Base-by-base conservation (phyloP, 352 stramenopile species). In the Globisporangium cederbergense region DNA sequence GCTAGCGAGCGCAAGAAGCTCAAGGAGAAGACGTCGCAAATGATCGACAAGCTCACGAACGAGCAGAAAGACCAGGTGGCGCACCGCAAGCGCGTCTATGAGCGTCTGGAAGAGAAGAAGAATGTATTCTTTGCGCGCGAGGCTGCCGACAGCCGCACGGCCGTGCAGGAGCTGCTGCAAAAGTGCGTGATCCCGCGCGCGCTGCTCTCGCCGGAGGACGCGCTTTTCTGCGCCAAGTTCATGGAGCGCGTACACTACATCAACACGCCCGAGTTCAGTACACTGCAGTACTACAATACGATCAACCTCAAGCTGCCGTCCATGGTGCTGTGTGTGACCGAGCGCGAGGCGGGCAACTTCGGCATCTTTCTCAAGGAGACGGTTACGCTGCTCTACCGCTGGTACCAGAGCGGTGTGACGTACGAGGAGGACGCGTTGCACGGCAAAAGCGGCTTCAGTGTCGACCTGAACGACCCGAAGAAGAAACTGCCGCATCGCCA, bases 281-380 rank as follows among this genome's bases (percentile, higher is more conserved):
- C 75, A 25, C 54, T 96, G 18, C 85, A 95, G 69, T 96, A 95
- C 67, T 88, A 92, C 57, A 76, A 89, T 73, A 89, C 86, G 56
- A 75, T 91, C 32, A 88, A 82, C 28, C 66, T 92, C 50, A 88
- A 93, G 68, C 69, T 96, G 7, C 86, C 86, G 40, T 80, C 85
- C 11, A 78, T 92, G 14, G 82, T 96, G 45, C 66, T 95, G 16
- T 94, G 86, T 42, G 78, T 88, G 22, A 96, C 88, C 0, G 88
- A 96, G 64, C 83, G 84, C 2, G 88, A 96, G 66, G 88, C 88
- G 0, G 82, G 78, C 30, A 94, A 93, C 67, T 93, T 95, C 63
- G 88, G 88, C 1, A 89, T 96, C 36, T 96, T 93, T 47, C 67
- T 96, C 43, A 89, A 89, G 49, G 88, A 95, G 60, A 94, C 86